These are phyloP conservation scores for Tetrapyrgos nigripes DNA, from an alignment of 1,284 basidiomycete species.

Conservation along the genomic window DNA sequence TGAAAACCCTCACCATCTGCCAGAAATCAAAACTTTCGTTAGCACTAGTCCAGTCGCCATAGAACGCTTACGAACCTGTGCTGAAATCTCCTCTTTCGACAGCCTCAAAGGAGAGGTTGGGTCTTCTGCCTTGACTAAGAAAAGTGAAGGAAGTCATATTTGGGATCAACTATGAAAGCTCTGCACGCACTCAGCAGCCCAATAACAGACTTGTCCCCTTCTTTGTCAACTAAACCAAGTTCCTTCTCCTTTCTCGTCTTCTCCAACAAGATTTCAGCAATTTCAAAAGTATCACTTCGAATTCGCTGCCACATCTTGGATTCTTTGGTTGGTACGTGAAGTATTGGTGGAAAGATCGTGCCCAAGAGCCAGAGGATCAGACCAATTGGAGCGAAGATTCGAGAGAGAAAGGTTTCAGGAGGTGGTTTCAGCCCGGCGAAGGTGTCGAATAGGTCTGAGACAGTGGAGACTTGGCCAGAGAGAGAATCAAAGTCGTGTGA, in stretches of 20 bases:
- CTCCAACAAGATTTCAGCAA: slow-evolving; percentile 40
- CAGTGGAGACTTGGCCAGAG: slow-evolving; percentile 41
- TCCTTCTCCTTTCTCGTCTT: slow-evolving; percentile 37
- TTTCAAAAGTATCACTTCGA: slow-evolving; percentile 37
- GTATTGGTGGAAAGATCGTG: slow-evolving; percentile 37
- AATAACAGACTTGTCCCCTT: slow-evolving; percentile 41
- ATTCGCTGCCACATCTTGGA: slow-evolving; percentile 32
- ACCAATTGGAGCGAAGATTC: background rate
- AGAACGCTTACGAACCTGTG: slow-evolving; percentile 41
- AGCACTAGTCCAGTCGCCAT: background rate
- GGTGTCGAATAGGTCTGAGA: slow-evolving; percentile 44
- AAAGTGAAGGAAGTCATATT: slow-evolving; percentile 2
- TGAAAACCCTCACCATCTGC: slow-evolving; percentile 1
- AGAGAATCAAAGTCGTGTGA: slow-evolving; percentile 53
- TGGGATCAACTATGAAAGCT: background rate
- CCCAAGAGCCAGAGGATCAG: slow-evolving; percentile 31
- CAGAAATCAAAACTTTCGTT: background rate
- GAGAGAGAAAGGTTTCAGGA: slow-evolving; percentile 8
- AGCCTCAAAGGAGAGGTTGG: slow-evolving; percentile 49
- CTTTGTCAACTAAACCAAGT: slow-evolving; percentile 25
- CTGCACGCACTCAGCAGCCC: slow-evolving; percentile 42
- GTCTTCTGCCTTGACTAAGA: slow-evolving; percentile 59
- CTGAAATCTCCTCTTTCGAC: slow-evolving; percentile 71
- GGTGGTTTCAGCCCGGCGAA: slow-evolving; percentile 31
- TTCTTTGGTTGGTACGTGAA: slow-evolving; percentile 37